Evolutionary conservation across 2,329 filamentous ascomycete genomes (phyloP).

Genomic region (Penicillium sp.): DNA sequence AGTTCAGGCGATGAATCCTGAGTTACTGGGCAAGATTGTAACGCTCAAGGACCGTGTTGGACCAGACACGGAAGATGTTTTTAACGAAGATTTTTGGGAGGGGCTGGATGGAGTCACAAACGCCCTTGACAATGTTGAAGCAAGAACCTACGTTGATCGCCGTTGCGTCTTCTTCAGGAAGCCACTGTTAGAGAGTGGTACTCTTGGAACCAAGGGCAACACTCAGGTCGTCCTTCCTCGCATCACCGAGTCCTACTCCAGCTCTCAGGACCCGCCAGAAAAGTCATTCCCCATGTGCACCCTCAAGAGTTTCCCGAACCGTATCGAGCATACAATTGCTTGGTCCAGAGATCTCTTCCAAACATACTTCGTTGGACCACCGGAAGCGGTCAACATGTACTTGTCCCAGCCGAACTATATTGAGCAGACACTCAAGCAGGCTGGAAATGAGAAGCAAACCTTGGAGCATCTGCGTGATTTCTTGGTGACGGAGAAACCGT

Average conservation of each 20-base stretch:
- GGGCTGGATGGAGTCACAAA: conserved; percentile 91
- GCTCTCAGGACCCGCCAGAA: conserved; percentile 95
- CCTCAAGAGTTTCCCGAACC: conserved; percentile 94
- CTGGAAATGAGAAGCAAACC: conserved; percentile 92
- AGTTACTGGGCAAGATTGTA: conserved; percentile 82
- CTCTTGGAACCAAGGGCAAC: conserved; percentile 98
- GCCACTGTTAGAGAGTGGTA: conserved; percentile 93
- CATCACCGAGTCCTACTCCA: conserved; percentile 95
- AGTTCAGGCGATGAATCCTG: conserved; percentile 95
- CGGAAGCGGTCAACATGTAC: conserved; percentile 93
- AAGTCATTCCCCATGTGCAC: conserved; percentile 99
- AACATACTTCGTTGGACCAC: conserved; percentile 88
- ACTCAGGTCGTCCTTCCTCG: conserved; percentile 92
- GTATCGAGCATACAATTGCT: conserved; percentile 97
- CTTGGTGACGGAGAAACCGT: conserved; percentile 87
- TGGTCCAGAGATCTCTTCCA: conserved; percentile 98
- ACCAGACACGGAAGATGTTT: conserved; percentile 88
- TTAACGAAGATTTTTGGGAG: conserved; percentile 93
- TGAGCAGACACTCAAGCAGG: conserved; percentile 83
- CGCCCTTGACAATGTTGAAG: conserved; percentile 95
- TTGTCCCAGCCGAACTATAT: conserved; percentile 90
- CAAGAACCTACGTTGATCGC: conserved; percentile 92
- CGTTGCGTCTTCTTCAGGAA: conserved; percentile 99
- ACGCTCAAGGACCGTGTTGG: conserved; percentile 89
- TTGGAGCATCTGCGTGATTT: conserved; percentile 89